A percentile compares a stretch with the other conserved stretches of the same genome.
phyloP scores from a whole-genome alignment of 2,329 filamentous ascomycete genomes.

The Fusarium sp. region DNA sequence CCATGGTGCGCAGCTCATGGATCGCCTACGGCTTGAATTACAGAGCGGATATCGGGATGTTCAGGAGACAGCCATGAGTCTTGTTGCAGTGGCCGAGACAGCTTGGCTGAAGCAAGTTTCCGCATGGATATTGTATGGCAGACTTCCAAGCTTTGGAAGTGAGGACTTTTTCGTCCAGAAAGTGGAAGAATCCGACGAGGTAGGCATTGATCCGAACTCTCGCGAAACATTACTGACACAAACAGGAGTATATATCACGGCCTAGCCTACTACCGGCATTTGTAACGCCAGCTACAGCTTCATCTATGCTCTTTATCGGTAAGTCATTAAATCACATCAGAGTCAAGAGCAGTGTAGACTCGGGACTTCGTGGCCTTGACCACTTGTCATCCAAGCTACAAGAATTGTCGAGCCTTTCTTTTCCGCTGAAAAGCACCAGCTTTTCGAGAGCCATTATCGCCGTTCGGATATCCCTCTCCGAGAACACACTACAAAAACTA shows the following conservation, averaged over 20 bases:
- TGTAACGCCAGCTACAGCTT: slow-evolving; percentile 79
- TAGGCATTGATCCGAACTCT: slow-evolving; percentile 43
- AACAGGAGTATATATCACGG: slow-evolving; percentile 71
- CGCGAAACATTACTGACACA: slow-evolving; percentile 5
- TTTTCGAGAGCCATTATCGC: slow-evolving; percentile 81
- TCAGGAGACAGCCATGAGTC: slow-evolving; percentile 79
- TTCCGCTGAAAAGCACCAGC: slow-evolving; percentile 80
- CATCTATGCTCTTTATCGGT: slow-evolving; percentile 91
- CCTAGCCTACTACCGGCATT: slow-evolving; percentile 81
- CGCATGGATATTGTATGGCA: slow-evolving; percentile 92
- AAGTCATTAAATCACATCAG: slow-evolving; percentile 89
- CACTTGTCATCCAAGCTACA: slow-evolving; percentile 78
- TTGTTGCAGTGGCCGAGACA: slow-evolving; percentile 85
- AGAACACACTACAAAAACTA: slow-evolving; percentile 85
- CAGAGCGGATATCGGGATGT: slow-evolving; percentile 93
- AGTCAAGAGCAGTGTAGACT: slow-evolving; percentile 64
- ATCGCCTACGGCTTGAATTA: slow-evolving; percentile 80
- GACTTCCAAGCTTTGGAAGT: slow-evolving; percentile 81
- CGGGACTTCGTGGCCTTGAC: slow-evolving; percentile 65
- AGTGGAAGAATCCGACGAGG: slow-evolving; percentile 59
- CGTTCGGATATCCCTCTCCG: slow-evolving; percentile 86
- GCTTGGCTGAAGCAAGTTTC: slow-evolving; percentile 94
- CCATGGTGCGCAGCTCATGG: slow-evolving; percentile 81
- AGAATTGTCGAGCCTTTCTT: slow-evolving; percentile 76
- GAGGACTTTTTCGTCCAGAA: slow-evolving; percentile 89